These are phyloP conservation scores for Mrakia blollopis DNA, from an alignment of 768 basidiomycete species.

Conservation along the genomic window DNA sequence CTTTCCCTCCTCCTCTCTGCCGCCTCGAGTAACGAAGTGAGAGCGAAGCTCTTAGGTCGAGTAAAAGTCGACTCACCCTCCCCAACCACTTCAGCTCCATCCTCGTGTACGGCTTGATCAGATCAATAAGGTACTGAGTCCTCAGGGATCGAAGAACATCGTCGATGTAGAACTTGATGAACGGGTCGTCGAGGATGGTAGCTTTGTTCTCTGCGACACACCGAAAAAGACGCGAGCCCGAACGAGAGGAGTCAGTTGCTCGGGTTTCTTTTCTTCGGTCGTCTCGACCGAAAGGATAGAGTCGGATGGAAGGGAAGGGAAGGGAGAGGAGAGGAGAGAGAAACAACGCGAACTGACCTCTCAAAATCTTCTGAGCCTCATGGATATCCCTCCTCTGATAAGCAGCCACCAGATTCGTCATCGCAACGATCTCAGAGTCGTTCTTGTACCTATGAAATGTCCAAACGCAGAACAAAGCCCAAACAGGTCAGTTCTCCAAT, in stretches of 20 bases:
- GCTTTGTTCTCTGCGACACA: conserved; percentile 70
- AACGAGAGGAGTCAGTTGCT: not conserved
- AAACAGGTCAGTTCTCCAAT: not conserved
- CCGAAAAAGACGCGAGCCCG: not conserved
- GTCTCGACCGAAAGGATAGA: not conserved
- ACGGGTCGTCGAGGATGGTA: conserved; percentile 93
- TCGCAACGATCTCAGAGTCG: conserved; percentile 92
- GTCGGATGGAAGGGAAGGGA: not conserved
- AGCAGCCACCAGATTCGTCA: conserved; percentile 94
- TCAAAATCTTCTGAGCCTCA: conserved; percentile 90
- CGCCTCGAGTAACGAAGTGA: not conserved
- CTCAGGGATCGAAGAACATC: conserved; percentile 89
- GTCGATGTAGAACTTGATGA: conserved; percentile 93
- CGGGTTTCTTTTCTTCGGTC: too few relatives aligned
- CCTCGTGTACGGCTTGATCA: conserved; percentile 95
- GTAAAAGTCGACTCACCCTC: conserved; percentile 54
- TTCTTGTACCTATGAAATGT: conserved; percentile 68
- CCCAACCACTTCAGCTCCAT: conserved; percentile 90
- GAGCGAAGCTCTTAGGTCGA: not conserved
- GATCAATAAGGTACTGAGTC: conserved; percentile 93
- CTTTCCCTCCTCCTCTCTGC: too few relatives aligned
- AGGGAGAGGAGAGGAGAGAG: not conserved
- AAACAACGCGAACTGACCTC: conserved; percentile 53
- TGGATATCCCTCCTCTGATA: conserved; percentile 96
- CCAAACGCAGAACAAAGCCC: not conserved